Percentiles rank a stretch among this genome's conserved stretches.
phyloP scores from a whole-genome alignment of 805 yeast species.

The Wickerhamomyces subpelliculosus region DNA sequence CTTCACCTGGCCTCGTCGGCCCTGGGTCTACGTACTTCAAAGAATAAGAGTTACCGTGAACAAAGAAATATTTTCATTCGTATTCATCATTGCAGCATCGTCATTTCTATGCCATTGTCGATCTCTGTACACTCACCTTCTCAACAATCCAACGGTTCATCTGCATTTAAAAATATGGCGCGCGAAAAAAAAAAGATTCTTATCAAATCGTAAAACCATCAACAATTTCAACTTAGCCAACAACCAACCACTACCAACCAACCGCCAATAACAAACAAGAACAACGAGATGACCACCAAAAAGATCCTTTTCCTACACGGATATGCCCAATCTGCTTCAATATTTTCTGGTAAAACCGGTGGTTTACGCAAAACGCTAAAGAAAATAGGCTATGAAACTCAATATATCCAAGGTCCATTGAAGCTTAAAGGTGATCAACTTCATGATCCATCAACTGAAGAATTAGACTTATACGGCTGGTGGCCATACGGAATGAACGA shows the following conservation, averaged over 20 bases:
- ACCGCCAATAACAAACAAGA: not conserved
- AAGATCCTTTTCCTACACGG: slow-evolving; percentile 85
- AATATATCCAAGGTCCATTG: slow-evolving; percentile 71
- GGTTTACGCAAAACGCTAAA: slow-evolving; percentile 72
- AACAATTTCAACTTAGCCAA: no score
- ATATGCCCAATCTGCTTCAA: slow-evolving; percentile 72
- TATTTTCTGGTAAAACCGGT: slow-evolving; percentile 78
- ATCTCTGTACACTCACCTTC: no score
- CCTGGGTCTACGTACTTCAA: no score
- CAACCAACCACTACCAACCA: not conserved
- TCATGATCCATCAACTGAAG: slow-evolving; percentile 42
- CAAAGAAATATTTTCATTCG: no score
- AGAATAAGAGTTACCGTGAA: no score
- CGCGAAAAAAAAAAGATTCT: no score
- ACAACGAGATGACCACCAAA: slow-evolving; percentile 12
- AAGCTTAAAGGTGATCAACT: slow-evolving; percentile 57
- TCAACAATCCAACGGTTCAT: no score
- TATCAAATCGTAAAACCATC: no score
- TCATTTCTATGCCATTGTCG: no score
- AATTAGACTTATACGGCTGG: slow-evolving; percentile 52
- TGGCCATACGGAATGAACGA: slow-evolving; percentile 41
- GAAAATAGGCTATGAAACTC: slow-evolving; percentile 54
- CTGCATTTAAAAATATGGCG: no score
- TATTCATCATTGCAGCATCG: no score
- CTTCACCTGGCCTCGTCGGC: no score